Evolutionary conservation across 495 filamentous ascomycete genomes (phyloP).

Genomic region (Geoglossum glabrum): DNA sequence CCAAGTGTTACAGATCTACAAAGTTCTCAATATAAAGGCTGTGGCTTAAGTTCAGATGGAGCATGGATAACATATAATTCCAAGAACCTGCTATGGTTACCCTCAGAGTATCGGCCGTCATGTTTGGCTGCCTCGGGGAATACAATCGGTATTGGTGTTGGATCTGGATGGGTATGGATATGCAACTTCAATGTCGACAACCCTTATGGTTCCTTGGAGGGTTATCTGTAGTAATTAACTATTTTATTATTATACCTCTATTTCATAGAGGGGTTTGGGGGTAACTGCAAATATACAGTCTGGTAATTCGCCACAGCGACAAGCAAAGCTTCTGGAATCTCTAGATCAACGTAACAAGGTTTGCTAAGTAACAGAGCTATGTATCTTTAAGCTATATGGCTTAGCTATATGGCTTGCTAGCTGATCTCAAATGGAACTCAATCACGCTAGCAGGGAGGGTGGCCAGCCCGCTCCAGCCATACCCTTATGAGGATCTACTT

Average conservation of each 20-base stretch:
- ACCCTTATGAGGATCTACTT: background rate
- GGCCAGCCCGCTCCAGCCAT: no score
- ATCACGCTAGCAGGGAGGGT: no score
- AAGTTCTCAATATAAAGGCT: slow-evolving; percentile 1
- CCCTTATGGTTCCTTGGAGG: slow-evolving; percentile 4
- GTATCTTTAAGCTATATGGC: no score
- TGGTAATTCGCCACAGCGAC: slow-evolving; percentile 11
- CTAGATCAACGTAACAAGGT: background rate
- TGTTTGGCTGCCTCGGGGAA: slow-evolving; percentile 1
- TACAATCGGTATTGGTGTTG: no score
- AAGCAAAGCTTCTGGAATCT: slow-evolving; percentile 7
- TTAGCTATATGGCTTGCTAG: no score
- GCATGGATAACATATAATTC: slow-evolving; percentile 7
- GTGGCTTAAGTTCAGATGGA: slow-evolving; percentile 4
- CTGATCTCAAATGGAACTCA: no score
- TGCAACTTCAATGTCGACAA: slow-evolving; percentile 7
- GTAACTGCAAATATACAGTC: no score
- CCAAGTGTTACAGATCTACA: no score
- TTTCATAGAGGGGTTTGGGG: no score
- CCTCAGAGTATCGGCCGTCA: slow-evolving; percentile 7
- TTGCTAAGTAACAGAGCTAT: no score
- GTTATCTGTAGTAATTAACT: no score
- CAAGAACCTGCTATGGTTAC: slow-evolving; percentile 5
- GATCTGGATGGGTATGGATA: slow-evolving; percentile 14
- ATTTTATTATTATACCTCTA: no score